These are phyloP conservation scores for Fomitopsis schrenkii DNA, from an alignment of 1,284 basidiomycete species.

Conservation along the genomic window DNA sequence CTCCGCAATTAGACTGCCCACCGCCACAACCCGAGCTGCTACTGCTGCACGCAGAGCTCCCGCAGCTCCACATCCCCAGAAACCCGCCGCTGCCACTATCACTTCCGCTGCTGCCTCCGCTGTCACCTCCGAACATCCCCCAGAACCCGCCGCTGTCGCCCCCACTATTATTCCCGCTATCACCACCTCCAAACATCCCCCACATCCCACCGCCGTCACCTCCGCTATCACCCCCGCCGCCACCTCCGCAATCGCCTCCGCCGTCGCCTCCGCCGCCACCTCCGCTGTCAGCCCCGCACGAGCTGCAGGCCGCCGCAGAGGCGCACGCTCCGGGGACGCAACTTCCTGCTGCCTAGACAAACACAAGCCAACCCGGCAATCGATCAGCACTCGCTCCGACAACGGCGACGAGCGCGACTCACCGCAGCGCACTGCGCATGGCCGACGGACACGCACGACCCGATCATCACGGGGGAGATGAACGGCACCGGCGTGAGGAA, in stretches of 20 bases:
- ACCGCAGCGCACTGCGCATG: background rate
- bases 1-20: background rate
- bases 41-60: too few species aligned
- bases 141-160: background rate
- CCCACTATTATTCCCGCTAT: too few species aligned
- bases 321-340: background rate
- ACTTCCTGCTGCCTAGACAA: background rate
- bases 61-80: too few species aligned
- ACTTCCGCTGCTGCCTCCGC: too few species aligned
- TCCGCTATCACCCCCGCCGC: constrained; percentile 9
- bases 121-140: too few species aligned
- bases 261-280: too few species aligned
- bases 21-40: background rate
- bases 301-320: background rate
- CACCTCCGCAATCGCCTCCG: too few species aligned
- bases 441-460: constrained; percentile 9
- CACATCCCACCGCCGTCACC: constrained; percentile 2
- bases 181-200: too few species aligned
- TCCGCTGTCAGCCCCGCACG: background rate
- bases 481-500: background rate
- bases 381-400: background rate
- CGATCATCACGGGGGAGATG: constrained; percentile 2
- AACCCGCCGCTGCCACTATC: too few species aligned
- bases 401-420: background rate
- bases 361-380: background rate